Evolutionary conservation across 352 stramenopile genomes (phyloP).

Genomic region (Plasmopara viticola): DNA sequence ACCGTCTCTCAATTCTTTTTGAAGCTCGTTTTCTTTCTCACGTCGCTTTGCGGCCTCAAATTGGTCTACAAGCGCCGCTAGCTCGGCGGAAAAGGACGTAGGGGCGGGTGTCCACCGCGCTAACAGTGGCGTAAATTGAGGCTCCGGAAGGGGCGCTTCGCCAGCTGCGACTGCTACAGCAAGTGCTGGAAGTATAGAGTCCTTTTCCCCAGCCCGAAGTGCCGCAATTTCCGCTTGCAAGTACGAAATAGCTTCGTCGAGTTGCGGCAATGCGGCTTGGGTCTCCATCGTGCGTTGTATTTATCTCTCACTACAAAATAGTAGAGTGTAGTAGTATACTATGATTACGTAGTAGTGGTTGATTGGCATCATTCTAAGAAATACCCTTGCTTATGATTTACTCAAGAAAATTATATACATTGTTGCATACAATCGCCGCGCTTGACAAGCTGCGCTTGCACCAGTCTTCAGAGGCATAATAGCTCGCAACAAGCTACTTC

Average conservation of each 20-base stretch:
- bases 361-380: no score
- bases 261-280: conserved; percentile 25
- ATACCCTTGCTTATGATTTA: no score
- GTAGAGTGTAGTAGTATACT: no score
- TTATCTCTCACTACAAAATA: no score
- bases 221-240: conserved; percentile 46
- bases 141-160: conserved; percentile 33
- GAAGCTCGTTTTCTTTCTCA: conserved; percentile 16
- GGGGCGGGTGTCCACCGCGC: conserved; percentile 33
- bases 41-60: conserved; percentile 28
- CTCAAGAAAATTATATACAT: not conserved
- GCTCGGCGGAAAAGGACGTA: conserved; percentile 21
- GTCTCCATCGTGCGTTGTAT: conserved; percentile 1
- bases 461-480: no score
- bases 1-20: conserved; percentile 9
- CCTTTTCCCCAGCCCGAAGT: conserved; percentile 33
- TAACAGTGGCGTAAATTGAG: conserved; percentile 45
- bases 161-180: conserved; percentile 21
- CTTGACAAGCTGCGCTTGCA: no score
- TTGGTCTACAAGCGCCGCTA: conserved; percentile 38
- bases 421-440: no score
- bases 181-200: conserved; percentile 29
- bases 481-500: no score
- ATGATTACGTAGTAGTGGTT: no score
- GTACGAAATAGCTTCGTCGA: conserved; percentile 52